A percentile compares a stretch with the other conserved stretches of the same genome.
Evolutionary conservation across 2,329 filamentous ascomycete genomes (phyloP).

Genomic region (Kalmusia sp.): DNA sequence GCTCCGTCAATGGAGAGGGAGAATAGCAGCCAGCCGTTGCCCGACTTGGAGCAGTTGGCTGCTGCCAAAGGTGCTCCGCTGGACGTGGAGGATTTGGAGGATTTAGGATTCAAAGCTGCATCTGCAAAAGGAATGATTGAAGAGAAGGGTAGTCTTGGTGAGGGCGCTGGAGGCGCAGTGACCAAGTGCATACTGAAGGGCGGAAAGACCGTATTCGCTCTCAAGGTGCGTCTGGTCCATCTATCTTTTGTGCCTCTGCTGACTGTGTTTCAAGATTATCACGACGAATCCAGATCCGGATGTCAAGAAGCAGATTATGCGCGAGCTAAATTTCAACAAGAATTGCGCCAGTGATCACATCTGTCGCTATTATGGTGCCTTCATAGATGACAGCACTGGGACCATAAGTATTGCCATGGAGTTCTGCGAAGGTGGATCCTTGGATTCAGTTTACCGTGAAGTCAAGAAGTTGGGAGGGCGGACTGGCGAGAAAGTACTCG

Average conservation of each 20-base stretch:
- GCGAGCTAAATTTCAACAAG: slow-evolving; percentile 97
- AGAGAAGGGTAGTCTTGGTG: slow-evolving; percentile 87
- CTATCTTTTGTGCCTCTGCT: slow-evolving; percentile 12
- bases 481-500: slow-evolving; percentile 95
- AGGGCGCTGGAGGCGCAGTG: slow-evolving; percentile 94
- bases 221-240: slow-evolving; percentile 71
- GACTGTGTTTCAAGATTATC: slow-evolving; percentile 69
- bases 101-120: slow-evolving; percentile 93
- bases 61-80: slow-evolving; percentile 82
- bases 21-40: slow-evolving; percentile 77
- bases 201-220: slow-evolving; percentile 91
- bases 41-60: slow-evolving; percentile 79
- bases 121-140: slow-evolving; percentile 87
- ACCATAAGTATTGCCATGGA: slow-evolving; percentile 99
- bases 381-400: slow-evolving; percentile 92
- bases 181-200: slow-evolving; percentile 88
- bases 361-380: slow-evolving; percentile 96
- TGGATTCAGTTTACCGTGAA: slow-evolving; percentile 97
- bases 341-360: slow-evolving; percentile 96
- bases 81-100: slow-evolving; percentile 93
- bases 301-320: slow-evolving; percentile 97
- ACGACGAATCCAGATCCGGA: slow-evolving; percentile 98
- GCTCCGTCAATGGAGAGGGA: slow-evolving; percentile 79
- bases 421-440: slow-evolving; percentile 94
- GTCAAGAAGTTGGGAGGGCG: slow-evolving; percentile 94